Evolutionary conservation across 2,329 filamentous ascomycete species (phyloP), one percentile per base, ranked within the genome.

Genomic region (Alternaria arborescens): DNA sequence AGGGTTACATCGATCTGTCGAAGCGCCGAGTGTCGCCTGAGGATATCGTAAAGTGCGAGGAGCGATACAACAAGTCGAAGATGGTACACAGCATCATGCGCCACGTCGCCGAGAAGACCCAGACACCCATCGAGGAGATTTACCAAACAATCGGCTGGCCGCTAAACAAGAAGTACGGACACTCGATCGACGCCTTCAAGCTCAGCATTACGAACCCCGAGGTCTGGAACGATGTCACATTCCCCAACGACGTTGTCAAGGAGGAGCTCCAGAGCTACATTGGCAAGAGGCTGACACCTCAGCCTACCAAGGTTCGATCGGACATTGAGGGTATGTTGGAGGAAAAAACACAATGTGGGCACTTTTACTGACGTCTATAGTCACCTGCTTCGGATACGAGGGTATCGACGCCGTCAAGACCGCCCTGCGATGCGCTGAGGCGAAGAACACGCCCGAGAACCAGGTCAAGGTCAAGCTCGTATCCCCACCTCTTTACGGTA

Each of bases 51-150:
- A 97, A 97, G 84, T 99, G 96, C 80, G 95, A 99, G 80, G 95
- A 99, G 85, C 89, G 95, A 40, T 99, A 97, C 87, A 99, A 99
- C 88, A 99, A 99, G 89, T 92, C 93, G 85, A 99, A 99, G 86
- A 96, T 97, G 86, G 95, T 98, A 41, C 95, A 99, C 82, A 96
- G 93, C 55, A 97, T 99, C 82, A 94, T 99, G 92, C 91, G 94
- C 80, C 95, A 99, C 81, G 95, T 99, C 65, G 94, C 95, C 70
- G 94, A 99, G 84, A 97, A 97, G 87, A 97, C 93, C 43, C 89
- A 91, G 77, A 91, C 89, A 30, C 94, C 94, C n/a, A 96, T 99
- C 76, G 93, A 98, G 85, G 87, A 89, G 53, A 87, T 99, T 59
- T 99, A 99, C 82, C 90, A 97, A 85, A 89, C 86, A 71, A 97